Percentiles rank a stretch among this genome's conserved stretches.
These are phyloP conservation scores for Monsonia emarginata DNA, from an alignment of 441 rosid species.

Conservation along the genomic window DNA sequence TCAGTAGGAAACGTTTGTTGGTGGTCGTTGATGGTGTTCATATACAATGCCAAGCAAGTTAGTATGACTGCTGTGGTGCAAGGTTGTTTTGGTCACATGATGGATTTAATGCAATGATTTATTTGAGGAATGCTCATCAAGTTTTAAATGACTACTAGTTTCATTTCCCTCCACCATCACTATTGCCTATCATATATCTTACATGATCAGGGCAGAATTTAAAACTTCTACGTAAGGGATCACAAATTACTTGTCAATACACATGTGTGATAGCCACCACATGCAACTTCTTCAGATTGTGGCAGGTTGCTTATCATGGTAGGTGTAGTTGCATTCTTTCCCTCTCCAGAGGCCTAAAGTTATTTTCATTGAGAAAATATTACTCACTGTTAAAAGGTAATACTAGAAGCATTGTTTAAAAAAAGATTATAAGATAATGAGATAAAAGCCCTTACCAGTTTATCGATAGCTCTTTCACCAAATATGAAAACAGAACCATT, in stretches of 20 bases:
- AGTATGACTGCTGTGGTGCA: background rate
- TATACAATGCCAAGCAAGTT: no score
- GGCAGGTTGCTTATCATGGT: conserved; percentile 49
- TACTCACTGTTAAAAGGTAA: conserved; percentile 2
- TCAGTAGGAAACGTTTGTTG: no score
- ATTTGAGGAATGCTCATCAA: background rate
- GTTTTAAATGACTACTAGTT: background rate
- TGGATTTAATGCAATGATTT: background rate
- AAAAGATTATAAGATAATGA: conserved; percentile 9
- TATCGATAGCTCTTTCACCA: conserved; percentile 51
- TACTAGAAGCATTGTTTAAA: conserved; percentile 1
- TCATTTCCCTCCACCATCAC: background rate
- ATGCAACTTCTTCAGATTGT: conserved; percentile 60
- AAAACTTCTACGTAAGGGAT: background rate
- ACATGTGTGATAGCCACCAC: conserved; percentile 94
- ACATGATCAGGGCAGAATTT: background rate
- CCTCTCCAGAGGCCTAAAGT: conserved; percentile 48
- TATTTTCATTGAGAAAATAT: conserved; percentile 13
- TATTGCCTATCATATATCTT: background rate
- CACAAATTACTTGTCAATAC: conserved; percentile 56
- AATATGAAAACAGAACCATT: conserved; percentile 70
- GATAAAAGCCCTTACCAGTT: conserved; percentile 35
- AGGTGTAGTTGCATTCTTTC: conserved; percentile 41
- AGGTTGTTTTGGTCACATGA: no score
- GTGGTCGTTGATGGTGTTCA: no score